Evolutionary conservation across 306 rosid genomes (phyloP), one percentile per base, ranked within the genome.

Genomic region (Quercus aquifolioides): DNA sequence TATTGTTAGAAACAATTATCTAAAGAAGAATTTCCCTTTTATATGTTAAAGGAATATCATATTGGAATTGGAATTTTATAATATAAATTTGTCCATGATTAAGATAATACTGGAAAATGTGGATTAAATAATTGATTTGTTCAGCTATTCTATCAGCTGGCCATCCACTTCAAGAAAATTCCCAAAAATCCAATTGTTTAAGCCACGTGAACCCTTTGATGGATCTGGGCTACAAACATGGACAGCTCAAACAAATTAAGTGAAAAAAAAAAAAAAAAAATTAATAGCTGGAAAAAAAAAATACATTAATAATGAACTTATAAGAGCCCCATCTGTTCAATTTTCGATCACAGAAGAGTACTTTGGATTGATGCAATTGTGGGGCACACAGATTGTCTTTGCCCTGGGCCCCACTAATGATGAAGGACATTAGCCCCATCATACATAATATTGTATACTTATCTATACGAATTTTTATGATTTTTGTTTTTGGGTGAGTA

Each of bases 161-260:
- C 54, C 11, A 51, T 13, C 55, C 14, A 21, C 65, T 59, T n/a
- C 28, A 62, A 75, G 74, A 26, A 75, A 65, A 54, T 46, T n/a
- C 70, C 71, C 71, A 79, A 72, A 79, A 72, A 73, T 83, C 77
- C 78, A 77, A 69, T 49, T 78, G 69, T 71, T 78, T 77, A 69
- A 75, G 74, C 35, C 86, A 86, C 85, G 85, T 71, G 88, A 85
- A 69, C 75, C 76, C 81, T 83, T 79, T 85, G 84, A 85, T 88
- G 46, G 43, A 78, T n/a, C 59, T 30, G 25, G 79, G 59, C 79
- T 72, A 52, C 25, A 79, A 79, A 56, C 77, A 85, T 72, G 81
- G 92, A 84, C 86, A 79, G 74, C 84, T 84, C 83, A 18, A 67
- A 67, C 35, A 3, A 35, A 67, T 64, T 68, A 76, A 72, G 65